Conservation (phyloP, 2,329 filamentous ascomycete genomes). For the Phyllosticta citrichinensis region DNA sequence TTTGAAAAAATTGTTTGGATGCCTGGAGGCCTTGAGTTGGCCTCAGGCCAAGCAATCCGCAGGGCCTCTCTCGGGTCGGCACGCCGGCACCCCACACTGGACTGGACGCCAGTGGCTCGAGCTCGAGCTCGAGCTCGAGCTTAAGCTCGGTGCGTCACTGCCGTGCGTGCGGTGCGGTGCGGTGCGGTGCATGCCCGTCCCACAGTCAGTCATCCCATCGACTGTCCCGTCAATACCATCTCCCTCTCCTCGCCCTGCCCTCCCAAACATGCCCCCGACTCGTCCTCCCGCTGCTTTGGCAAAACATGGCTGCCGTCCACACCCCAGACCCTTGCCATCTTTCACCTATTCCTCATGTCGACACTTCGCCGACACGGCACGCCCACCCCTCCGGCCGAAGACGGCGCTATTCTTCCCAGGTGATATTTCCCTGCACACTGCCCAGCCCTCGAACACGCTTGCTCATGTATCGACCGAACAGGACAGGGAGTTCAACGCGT, state of each 20-base stretch:
- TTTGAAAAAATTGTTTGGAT: background rate
- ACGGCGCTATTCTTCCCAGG: conserved; percentile 32
- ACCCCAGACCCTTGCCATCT: background rate
- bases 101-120: background rate
- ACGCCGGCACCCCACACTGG: background rate
- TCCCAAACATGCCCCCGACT: background rate
- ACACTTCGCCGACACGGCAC: background rate
- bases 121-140: background rate
- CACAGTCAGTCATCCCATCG: background rate
- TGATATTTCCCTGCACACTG: conserved; percentile 11
- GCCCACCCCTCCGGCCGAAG: conserved; percentile 19
- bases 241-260: background rate
- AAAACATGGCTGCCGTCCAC: background rate
- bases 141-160: background rate
- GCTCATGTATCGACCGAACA: conserved; percentile 25
- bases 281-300: background rate
- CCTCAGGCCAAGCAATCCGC: background rate
- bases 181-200: background rate
- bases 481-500: conserved; percentile 85
- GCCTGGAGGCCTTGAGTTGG: background rate
- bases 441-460: background rate
- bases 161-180: background rate
- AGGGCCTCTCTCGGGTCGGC: background rate
- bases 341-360: background rate
- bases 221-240: background rate